Conservation (phyloP, 768 basidiomycete genomes). For the Leccinellum rugosiceps region DNA sequence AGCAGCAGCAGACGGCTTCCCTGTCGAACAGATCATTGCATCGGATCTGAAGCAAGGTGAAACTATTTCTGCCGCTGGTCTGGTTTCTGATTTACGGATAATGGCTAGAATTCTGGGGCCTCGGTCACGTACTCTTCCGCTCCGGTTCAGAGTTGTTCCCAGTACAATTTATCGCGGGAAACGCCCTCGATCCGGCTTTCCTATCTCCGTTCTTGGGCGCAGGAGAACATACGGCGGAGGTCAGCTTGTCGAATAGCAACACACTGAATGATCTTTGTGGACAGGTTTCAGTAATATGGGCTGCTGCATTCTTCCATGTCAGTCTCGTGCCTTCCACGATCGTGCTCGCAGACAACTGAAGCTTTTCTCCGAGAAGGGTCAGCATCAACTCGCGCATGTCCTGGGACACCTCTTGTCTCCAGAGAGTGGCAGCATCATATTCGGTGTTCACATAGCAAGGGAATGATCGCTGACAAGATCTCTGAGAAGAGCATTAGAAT, state of each 20-base stretch:
- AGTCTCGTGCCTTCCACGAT: not conserved
- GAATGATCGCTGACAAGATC: not conserved
- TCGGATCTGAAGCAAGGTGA: slow-evolving; percentile 40
- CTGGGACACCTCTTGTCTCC: slow-evolving; percentile 29
- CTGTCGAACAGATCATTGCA: slow-evolving; percentile 34
- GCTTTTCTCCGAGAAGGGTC: slow-evolving; percentile 28
- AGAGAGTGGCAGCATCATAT: slow-evolving; percentile 28
- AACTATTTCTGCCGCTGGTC: not conserved
- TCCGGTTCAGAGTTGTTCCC: slow-evolving; percentile 51
- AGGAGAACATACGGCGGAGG: slow-evolving; percentile 18
- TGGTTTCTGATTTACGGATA: not conserved
- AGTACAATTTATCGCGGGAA: slow-evolving; percentile 52
- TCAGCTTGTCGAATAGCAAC: slow-evolving; percentile 30
- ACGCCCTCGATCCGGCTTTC: slow-evolving; percentile 46
- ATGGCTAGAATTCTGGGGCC: slow-evolving; percentile 53
- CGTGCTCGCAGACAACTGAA: slow-evolving; percentile 23
- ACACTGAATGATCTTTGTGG: slow-evolving; percentile 46
- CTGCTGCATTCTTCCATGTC: slow-evolving; percentile 45
- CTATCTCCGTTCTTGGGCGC: slow-evolving; percentile 30
- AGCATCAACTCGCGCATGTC: slow-evolving; percentile 22
- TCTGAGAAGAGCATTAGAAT: slow-evolving; percentile 6
- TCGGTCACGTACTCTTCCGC: slow-evolving; percentile 11
- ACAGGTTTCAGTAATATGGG: slow-evolving; percentile 47
- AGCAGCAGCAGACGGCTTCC: slow-evolving; percentile 41
- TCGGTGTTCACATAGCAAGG: slow-evolving; percentile 28